Evolutionary conservation across 2,329 filamentous ascomycete genomes (phyloP), one percentile per base, ranked within the genome.

Genomic region (Davidsoniella australis): DNA sequence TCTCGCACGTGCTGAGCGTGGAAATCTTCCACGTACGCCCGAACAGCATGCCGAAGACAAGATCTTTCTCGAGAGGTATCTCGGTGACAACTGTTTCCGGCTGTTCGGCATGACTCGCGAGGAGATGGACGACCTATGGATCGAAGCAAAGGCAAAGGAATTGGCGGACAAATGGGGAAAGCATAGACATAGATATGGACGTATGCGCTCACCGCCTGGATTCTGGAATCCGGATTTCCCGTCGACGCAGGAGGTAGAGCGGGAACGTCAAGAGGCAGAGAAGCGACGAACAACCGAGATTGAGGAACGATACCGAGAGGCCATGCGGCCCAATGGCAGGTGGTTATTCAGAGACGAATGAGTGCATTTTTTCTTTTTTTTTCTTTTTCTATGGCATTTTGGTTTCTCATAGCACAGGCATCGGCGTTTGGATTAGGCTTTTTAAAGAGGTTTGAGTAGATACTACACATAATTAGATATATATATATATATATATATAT

Each of bases 151-250:
- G 59, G 80, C 78, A 0, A 75, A 77, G 59, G 70, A 80, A 45
- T 67, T 93, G 54, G 82, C 88, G 1, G 80, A 88, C 58, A 73
- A 75, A 54, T 78, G 76, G 61, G 87, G 87, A 5, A 85, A 73
- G 60, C 88, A 95, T 63, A 73, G 82, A 50, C 75, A 89, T 56
- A 72, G 78, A 24, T 87, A 82, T 62, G 75, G 80, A 53, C 74
- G 86, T 46, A 72, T 75, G 54, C 70, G 67, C 41, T 85, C 82
- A 8, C 88, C 91, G 10, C 85, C 86, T 1, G 88, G 87, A 0
- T 96, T 85, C 61, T 98, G 91, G 91, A 73, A 85, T 48, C 74
- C 82, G 1, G 89, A 94, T 56, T 94, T 98, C 61, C 88, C 89
- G 1, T 78, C 68, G 23, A 95, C 91, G 1, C 91, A 96, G 61